Base-by-base conservation (phyloP, 805 yeast genomes). In the Metschnikowia corniflorae region DNA sequence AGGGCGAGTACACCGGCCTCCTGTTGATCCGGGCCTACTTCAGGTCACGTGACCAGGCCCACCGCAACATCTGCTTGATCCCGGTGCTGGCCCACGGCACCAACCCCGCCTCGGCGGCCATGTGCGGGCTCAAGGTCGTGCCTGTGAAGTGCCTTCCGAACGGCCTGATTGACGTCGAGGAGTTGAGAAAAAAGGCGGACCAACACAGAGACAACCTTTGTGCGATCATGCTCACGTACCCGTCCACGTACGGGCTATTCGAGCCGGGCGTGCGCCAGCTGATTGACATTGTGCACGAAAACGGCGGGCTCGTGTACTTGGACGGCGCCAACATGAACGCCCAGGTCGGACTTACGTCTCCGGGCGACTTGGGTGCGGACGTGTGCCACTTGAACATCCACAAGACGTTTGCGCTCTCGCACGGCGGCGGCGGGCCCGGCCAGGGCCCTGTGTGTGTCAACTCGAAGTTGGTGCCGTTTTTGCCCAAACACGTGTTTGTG, bases 281-380 rank as follows among this genome's bases (percentile, higher is more conserved):
- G 17, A 84, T 89, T 51, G 84, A 85, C n/a, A 70, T 80, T 40
- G 86, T 91, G 24, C 98, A 93, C 60, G 51, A 63, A 14, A 61
- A 81, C 53, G 97, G 98, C 39, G 98, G 97, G 17, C 95, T 89
- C 63, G 97, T 93, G 15, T 93, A 93, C 65, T 70, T 91, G 66
- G 98, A 93, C 64, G 98, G 98, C 60, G 98, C 98, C 39, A 93
- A 93, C 66, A 93, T 93, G 98, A 93, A 93, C 60, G 98, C 98
- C 0, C 98, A 93, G 67, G 95, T 93, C 32, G 98, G 98, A 10
- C 72, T 93, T 42, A 91, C 97, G 0, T 85, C 95, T 6, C 97
- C 98, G 7, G 98, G 97, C 40, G 97, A 88, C 57, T 69, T 93
- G 50, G 97, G 97, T 35, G 97, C 97, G 9, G 98, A 93, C 65